phyloP scores from a whole-genome alignment of 441 rosid species.

The Pelargonium fulgidum region DNA sequence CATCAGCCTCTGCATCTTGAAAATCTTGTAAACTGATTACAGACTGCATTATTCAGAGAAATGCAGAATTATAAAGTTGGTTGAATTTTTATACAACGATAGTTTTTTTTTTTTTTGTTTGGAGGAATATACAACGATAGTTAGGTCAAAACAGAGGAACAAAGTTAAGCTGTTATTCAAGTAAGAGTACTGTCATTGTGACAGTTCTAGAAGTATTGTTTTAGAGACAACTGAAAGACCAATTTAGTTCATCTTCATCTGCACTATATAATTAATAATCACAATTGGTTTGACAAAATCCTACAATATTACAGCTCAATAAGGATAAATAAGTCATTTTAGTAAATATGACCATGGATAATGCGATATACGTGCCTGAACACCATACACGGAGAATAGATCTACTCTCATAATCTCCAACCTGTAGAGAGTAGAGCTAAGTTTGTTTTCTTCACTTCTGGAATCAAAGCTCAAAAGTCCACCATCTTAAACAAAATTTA shows the following conservation, averaged over 20 bases:
- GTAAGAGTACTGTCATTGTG: neutral
- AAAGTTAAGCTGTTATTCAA: neutral
- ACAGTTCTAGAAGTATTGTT: no score
- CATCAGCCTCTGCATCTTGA: constrained; percentile 87
- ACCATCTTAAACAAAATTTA: constrained; percentile 36
- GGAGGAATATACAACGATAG: neutral
- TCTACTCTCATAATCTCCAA: constrained; percentile 75
- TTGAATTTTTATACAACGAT: constrained; percentile 1
- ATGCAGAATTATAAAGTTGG: constrained; percentile 14
- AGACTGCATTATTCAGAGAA: constrained; percentile 39
- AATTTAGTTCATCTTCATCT: constrained; percentile 10
- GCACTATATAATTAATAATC: neutral
- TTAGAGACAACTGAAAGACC: neutral
- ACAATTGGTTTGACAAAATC: neutral
- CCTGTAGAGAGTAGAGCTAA: constrained; percentile 51
- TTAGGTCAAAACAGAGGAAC: neutral
- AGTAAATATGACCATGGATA: constrained; percentile 16
- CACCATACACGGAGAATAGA: constrained; percentile 68
- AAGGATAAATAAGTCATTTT: constrained; percentile 9
- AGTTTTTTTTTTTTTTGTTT: no score
- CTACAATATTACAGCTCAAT: neutral
- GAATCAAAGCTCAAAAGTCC: constrained; percentile 39
- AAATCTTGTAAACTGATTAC: constrained; percentile 59
- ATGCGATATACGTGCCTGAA: constrained; percentile 46
- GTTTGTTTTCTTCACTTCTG: constrained; percentile 36